Evolutionary conservation across 2,329 filamentous ascomycete genomes (phyloP).

Genomic region (Periconia digitata): DNA sequence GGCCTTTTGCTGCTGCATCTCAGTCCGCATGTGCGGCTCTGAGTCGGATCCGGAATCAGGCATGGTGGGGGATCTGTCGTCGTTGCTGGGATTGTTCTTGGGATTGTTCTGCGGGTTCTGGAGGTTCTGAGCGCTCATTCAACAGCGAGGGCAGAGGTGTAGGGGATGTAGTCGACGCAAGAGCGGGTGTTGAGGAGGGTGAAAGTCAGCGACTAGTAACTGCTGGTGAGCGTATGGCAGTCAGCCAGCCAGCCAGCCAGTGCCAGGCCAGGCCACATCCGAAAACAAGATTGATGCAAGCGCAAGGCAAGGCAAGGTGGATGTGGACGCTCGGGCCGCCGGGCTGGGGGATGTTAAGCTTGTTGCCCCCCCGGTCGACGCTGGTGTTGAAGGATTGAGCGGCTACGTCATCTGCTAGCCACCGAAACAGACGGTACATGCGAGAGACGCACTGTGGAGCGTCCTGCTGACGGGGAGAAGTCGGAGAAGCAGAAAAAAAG

Average conservation of each 20-base stretch:
- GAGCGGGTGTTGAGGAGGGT: slow-evolving; percentile 8
- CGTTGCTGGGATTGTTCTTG: background rate
- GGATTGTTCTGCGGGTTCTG: background rate
- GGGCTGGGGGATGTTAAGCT: slow-evolving; percentile 5
- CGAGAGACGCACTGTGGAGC: too few species aligned
- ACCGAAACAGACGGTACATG: too few species aligned
- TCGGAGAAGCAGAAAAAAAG: too few species aligned
- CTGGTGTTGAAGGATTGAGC: too few species aligned
- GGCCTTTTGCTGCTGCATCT: slow-evolving; percentile 50
- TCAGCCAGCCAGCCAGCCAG: background rate
- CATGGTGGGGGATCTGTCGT: slow-evolving; percentile 22
- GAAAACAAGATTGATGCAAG: slow-evolving; percentile 42
- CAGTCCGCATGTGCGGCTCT: slow-evolving; percentile 45
- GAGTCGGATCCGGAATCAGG: slow-evolving; percentile 36
- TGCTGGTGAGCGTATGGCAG: background rate
- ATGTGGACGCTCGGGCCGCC: slow-evolving; percentile 1
- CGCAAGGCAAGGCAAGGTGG: background rate
- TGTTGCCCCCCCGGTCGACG: slow-evolving; percentile 8
- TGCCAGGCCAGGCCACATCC: slow-evolving; percentile 14
- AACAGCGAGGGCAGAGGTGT: slow-evolving; percentile 6
- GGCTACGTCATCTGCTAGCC: too few species aligned
- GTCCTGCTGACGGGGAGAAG: too few species aligned
- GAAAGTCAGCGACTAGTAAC: background rate
- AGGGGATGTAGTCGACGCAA: slow-evolving; percentile 1
- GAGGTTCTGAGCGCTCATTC: slow-evolving; percentile 8